A percentile compares a stretch with the other conserved stretches of the same genome.
These are phyloP conservation scores for Isatis tinctoria DNA, from an alignment of 345 rosid genomes.

Conservation along the genomic window DNA sequence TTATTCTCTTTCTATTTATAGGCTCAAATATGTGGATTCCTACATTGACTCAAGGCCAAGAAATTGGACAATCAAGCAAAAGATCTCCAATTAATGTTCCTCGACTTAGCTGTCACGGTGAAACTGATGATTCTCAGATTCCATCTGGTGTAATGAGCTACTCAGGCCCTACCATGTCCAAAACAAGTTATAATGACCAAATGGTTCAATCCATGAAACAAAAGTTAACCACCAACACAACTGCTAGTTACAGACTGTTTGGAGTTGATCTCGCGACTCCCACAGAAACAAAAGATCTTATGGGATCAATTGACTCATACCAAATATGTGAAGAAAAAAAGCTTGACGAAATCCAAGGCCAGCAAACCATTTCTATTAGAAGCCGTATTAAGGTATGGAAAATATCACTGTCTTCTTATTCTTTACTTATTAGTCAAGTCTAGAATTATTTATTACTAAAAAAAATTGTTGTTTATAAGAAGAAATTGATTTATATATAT, in stretches of 20 bases:
- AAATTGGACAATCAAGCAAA: not conserved
- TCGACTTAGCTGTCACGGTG: no score
- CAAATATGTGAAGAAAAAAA: constrained; percentile 24
- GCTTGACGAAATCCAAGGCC: constrained; percentile 20
- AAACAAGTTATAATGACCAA: not conserved
- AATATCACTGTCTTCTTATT: not conserved
- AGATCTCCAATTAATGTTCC: not conserved
- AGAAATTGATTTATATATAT: no score
- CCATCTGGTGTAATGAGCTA: no score
- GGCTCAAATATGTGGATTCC: not conserved
- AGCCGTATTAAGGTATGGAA: constrained; percentile 51
- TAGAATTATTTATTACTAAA: not conserved
- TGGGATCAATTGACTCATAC: not conserved
- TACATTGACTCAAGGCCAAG: not conserved
- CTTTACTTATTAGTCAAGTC: not conserved
- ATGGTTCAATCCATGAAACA: not conserved
- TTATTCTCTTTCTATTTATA: not conserved
- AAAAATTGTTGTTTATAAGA: not conserved
- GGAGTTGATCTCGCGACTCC: constrained; percentile 39
- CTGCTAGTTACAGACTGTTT: constrained; percentile 41
- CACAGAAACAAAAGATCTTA: not conserved
- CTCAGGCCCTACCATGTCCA: not conserved
- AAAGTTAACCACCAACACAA: constrained; percentile 15
- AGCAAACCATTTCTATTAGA: constrained; percentile 32
- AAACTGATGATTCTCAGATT: no score